Conservation (phyloP, 768 basidiomycete genomes). For the Panaeolus cyanescens region DNA sequence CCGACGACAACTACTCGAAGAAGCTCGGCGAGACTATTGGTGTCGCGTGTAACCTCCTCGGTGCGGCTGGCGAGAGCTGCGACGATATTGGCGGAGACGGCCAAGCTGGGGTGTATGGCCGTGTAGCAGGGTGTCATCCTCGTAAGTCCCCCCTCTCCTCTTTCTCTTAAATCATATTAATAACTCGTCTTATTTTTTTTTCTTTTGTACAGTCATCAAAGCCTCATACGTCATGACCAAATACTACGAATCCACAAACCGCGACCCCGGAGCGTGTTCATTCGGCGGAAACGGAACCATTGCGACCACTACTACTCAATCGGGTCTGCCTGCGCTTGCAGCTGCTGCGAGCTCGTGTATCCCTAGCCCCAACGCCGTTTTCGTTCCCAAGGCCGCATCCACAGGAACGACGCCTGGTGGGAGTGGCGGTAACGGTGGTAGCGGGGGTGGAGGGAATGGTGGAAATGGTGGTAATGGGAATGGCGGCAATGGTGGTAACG, state of each 20-base stretch:
- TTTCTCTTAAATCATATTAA: neutral
- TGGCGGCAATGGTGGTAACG: neutral
- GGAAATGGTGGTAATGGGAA: neutral
- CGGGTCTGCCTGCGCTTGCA: slow-evolving; percentile 46
- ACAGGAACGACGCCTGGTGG: slow-evolving; percentile 11
- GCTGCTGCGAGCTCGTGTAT: slow-evolving; percentile 68
- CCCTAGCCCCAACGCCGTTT: slow-evolving; percentile 59
- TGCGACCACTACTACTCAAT: slow-evolving; percentile 58
- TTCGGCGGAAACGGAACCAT: slow-evolving; percentile 84
- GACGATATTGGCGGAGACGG: slow-evolving; percentile 73
- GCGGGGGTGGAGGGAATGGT: neutral
- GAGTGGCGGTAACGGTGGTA: neutral
- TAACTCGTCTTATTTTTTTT: neutral
- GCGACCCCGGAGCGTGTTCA: slow-evolving; percentile 63
- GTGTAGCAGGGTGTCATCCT: slow-evolving; percentile 76
- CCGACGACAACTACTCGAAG: slow-evolving; percentile 58
- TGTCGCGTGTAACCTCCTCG: slow-evolving; percentile 76
- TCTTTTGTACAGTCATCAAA: slow-evolving; percentile 57
- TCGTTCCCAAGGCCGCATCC: slow-evolving; percentile 54
- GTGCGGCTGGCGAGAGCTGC: slow-evolving; percentile 61
- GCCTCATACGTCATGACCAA: slow-evolving; percentile 83
- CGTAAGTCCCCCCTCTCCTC: slow-evolving; percentile 40
- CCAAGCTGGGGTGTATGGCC: slow-evolving; percentile 71
- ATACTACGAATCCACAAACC: slow-evolving; percentile 67
- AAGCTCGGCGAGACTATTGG: slow-evolving; percentile 64